Percentiles rank a stretch among this genome's conserved stretches.
Evolutionary conservation across 441 rosid species (phyloP).

Genomic region (Croton laevigatus): DNA sequence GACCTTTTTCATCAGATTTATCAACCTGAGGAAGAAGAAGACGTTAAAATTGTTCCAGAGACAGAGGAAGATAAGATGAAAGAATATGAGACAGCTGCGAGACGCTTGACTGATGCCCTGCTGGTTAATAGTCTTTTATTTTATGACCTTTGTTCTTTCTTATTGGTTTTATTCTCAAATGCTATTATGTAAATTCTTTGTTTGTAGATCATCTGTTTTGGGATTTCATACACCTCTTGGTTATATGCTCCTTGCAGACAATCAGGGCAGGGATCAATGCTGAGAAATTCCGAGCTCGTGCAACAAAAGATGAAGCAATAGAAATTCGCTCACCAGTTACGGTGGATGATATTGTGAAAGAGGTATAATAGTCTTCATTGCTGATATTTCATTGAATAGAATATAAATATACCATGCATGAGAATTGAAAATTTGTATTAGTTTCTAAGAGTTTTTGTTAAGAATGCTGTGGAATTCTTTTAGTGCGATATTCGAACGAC

Average conservation of each 20-base stretch:
- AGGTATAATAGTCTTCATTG: constrained; percentile 41
- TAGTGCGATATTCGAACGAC: background rate
- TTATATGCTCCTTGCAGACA: constrained; percentile 10
- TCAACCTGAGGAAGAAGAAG: constrained; percentile 69
- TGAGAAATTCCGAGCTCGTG: constrained; percentile 60
- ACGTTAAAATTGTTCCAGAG: constrained; percentile 63
- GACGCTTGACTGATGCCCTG: constrained; percentile 52
- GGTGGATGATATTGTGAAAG: constrained; percentile 64
- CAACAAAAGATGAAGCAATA: constrained; percentile 75
- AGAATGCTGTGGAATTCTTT: background rate
- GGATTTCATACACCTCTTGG: background rate
- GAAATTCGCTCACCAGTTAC: constrained; percentile 69
- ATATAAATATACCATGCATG: background rate
- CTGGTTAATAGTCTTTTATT: constrained; percentile 51
- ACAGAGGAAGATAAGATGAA: constrained; percentile 47
- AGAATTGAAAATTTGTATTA: background rate
- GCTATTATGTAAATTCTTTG: background rate
- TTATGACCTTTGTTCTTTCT: constrained; percentile 11
- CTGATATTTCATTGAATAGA: background rate
- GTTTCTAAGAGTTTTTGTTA: background rate
- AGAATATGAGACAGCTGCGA: constrained; percentile 80
- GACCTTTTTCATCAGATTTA: constrained; percentile 44
- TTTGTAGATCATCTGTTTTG: background rate
- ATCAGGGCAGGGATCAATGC: constrained; percentile 38
- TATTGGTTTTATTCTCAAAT: background rate